Evolutionary conservation across 2,329 filamentous ascomycete genomes (phyloP).

Genomic region (Talaromyces piceae): DNA sequence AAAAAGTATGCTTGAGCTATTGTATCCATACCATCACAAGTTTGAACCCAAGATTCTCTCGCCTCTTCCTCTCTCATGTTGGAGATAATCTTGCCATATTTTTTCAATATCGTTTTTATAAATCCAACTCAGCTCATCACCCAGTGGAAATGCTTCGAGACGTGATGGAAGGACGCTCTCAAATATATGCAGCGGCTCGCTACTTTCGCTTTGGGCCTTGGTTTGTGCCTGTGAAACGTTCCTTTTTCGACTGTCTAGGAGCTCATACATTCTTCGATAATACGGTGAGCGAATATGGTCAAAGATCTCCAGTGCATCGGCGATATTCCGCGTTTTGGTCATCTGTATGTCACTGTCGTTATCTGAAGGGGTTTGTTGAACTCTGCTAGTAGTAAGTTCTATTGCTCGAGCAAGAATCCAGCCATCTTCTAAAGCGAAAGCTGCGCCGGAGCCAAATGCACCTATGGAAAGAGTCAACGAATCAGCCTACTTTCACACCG

Average conservation of each 20-base stretch:
- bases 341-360: neutral
- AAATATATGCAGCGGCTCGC: slow-evolving; percentile 12
- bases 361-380: slow-evolving; percentile 3
- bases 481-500: neutral
- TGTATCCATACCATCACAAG: too few relatives aligned
- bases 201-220: slow-evolving; percentile 11
- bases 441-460: slow-evolving; percentile 17
- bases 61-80: too few relatives aligned
- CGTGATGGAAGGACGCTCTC: slow-evolving; percentile 23
- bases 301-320: slow-evolving; percentile 31
- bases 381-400: slow-evolving; percentile 16
- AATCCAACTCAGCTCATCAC: slow-evolving; percentile 33
- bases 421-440: slow-evolving; percentile 41
- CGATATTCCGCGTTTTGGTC: neutral
- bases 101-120: slow-evolving; percentile 36
- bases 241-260: slow-evolving; percentile 9
- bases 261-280: slow-evolving; percentile 32
- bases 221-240: slow-evolving; percentile 15
- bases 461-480: neutral
- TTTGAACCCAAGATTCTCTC: too few relatives aligned
- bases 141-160: slow-evolving; percentile 24
- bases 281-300: slow-evolving; percentile 35
- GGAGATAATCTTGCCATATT: slow-evolving; percentile 23
- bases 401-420: slow-evolving; percentile 37
- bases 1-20: too few relatives aligned